These are phyloP conservation scores for Asclepias syriaca DNA, from an alignment of 257 asterid genomes.

Conservation along the genomic window DNA sequence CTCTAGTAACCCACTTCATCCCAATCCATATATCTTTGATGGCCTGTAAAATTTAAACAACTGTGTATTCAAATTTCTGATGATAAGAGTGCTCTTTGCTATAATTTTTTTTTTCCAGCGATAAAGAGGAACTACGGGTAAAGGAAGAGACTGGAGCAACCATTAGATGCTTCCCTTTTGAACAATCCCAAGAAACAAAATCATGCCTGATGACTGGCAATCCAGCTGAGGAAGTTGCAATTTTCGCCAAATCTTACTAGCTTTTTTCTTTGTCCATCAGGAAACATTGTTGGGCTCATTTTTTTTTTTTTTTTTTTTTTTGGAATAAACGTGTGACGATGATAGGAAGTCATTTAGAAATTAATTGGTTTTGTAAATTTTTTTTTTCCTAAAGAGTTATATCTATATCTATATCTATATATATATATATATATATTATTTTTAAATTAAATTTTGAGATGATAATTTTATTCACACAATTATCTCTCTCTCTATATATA, in stretches of 20 bases:
- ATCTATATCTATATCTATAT: too few species aligned
- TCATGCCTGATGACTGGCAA: constrained; percentile 86
- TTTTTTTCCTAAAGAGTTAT: too few species aligned
- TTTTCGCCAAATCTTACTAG: constrained; percentile 90
- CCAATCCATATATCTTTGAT: not conserved
- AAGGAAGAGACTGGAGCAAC: constrained; percentile 98
- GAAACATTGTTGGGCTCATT: too few species aligned
- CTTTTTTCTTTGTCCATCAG: too few species aligned
- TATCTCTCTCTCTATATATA: too few species aligned
- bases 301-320: too few species aligned
- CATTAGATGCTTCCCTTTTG: constrained; percentile 89
- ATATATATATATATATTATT: too few species aligned
- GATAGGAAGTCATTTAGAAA: too few species aligned
- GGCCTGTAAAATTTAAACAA: not conserved
- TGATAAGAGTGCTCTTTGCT: not conserved
- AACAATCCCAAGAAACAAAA: constrained; percentile 70
- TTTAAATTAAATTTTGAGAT: too few species aligned
- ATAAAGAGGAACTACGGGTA: constrained; percentile 68
- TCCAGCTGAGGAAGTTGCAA: constrained; percentile 87
- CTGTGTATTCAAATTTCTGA: not conserved
- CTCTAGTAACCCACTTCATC: not conserved
- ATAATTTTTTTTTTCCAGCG: constrained; percentile 29
- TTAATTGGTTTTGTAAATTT: too few species aligned
- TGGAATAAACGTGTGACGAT: too few species aligned
- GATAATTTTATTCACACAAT: too few species aligned